Conservation (phyloP, 495 filamentous ascomycete species). For the Lasiosphaeriaceae sp. region DNA sequence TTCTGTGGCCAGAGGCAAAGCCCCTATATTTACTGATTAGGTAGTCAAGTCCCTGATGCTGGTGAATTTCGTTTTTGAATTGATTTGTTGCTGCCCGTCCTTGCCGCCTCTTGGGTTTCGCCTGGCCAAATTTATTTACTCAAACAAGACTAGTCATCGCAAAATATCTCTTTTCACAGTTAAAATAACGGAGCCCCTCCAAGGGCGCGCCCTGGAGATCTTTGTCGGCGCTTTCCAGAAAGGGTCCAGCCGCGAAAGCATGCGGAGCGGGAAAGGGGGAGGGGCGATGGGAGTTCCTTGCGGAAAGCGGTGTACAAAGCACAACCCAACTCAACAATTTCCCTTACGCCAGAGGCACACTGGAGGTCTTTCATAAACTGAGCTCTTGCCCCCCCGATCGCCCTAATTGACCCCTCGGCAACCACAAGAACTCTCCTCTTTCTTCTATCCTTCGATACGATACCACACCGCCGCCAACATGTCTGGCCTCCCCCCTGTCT, state of each 20-base stretch:
- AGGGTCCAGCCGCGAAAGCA: background rate
- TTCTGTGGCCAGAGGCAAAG: too few species aligned
- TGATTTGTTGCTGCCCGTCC: too few species aligned
- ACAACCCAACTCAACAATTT: constrained; percentile 2
- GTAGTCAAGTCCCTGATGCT: too few species aligned
- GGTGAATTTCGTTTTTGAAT: too few species aligned
- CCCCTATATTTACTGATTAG: too few species aligned
- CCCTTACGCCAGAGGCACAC: background rate
- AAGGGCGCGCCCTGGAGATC: background rate
- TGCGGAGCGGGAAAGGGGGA: background rate
- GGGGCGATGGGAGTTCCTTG: background rate
- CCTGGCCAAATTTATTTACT: too few species aligned
- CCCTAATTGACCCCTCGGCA: background rate
- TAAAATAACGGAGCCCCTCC: background rate
- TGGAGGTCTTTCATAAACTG: background rate
- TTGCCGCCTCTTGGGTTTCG: too few species aligned
- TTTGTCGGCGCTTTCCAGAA: background rate
- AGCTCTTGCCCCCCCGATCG: background rate
- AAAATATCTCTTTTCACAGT: background rate
- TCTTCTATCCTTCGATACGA: background rate
- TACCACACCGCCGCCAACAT: constrained; percentile 16
- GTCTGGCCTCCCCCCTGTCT: constrained; percentile 67
- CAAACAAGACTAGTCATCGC: too few species aligned
- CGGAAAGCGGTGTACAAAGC: constrained; percentile 1
- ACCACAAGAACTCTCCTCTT: background rate